phyloP scores from a whole-genome alignment of 345 rosid genomes.

The Boechera divaricarpa region DNA sequence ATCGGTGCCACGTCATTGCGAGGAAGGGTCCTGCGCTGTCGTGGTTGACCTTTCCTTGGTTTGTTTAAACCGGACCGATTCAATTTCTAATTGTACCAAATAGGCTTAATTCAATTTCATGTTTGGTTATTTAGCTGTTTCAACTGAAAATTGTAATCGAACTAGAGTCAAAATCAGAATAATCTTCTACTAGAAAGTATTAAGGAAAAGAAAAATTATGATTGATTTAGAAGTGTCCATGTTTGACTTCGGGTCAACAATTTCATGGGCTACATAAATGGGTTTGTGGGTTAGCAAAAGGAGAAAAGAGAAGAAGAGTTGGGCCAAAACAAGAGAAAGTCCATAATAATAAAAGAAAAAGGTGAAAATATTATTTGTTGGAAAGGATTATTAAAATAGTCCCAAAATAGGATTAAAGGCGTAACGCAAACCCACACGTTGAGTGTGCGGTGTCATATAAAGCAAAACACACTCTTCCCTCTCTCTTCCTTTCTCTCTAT shows the following conservation, averaged over 20 bases:
- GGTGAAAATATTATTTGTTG: not conserved
- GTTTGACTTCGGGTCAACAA: not conserved
- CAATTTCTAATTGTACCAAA: not conserved
- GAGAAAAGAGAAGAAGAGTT: not conserved
- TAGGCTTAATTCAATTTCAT: not conserved
- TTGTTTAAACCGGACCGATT: conserved; percentile 14
- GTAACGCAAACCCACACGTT: conserved; percentile 42
- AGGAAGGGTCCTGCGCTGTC: conserved; percentile 28
- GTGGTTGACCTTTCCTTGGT: conserved; percentile 13
- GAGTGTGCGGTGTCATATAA: conserved; percentile 39
- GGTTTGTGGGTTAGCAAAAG: not conserved
- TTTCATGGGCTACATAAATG: not conserved
- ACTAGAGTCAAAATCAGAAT: not conserved
- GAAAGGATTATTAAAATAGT: not conserved
- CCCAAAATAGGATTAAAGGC: conserved; percentile 29
- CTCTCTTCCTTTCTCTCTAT: conserved; percentile 5
- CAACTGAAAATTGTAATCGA: not conserved
- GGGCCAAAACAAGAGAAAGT: not conserved
- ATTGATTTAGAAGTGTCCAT: no score
- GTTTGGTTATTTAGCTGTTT: no score
- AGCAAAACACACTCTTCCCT: conserved; percentile 15
- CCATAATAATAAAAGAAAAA: not conserved
- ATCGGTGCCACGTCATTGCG: conserved; percentile 39
- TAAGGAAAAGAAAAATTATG: no score
- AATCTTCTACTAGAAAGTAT: no score